Evolutionary conservation across 768 basidiomycete species (phyloP), one percentile per base, ranked within the genome.

Genomic region (Tubosaeta sp.): DNA sequence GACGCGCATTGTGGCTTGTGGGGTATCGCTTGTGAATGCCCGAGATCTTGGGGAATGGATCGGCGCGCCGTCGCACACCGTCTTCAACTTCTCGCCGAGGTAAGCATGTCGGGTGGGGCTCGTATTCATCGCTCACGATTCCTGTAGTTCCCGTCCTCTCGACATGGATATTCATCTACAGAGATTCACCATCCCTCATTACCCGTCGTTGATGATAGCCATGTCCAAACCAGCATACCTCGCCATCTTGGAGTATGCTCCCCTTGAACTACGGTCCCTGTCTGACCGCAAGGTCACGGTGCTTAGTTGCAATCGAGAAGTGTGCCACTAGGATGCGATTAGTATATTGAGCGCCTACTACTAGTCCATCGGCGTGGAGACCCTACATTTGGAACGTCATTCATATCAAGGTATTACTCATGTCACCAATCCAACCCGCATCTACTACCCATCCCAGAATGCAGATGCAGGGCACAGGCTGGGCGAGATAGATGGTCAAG

Each of bases 181-280:
- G 64, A 93, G 90, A 37, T 99, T 97, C 76, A 82, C 82, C 27
- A 91, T 94, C 43, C 91, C 94, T n/a, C 97, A 98, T 65, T 97
- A 95, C 83, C 94, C 97, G 0, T 97, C 94, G 0, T 76, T 99
- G 38, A 98, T 99, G 95, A 92, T 98, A 54, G 82, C 94, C 42
- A 98, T 99, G 97, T 94, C 95, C 9, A 98, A 98, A 66, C 97
- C 97, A 0, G 91, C 95, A 0, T 98, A 97, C 67, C 81, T 98
- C 7, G 86, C 95, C 29, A 88, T 97, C 54, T 74, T 85, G 41
- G 95, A 99, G 64, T 85, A 93, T 58, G 86, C 97, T 0, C 79
- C 84, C 22, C 22, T 22, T 3, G 22, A 22, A 22, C 22, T 3
- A 22, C 22, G 22, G 22, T 22, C 22, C 22, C 22, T 22, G 22